phyloP scores from a whole-genome alignment of 2,329 filamentous ascomycete species.

The Fusarium drepaniforme region DNA sequence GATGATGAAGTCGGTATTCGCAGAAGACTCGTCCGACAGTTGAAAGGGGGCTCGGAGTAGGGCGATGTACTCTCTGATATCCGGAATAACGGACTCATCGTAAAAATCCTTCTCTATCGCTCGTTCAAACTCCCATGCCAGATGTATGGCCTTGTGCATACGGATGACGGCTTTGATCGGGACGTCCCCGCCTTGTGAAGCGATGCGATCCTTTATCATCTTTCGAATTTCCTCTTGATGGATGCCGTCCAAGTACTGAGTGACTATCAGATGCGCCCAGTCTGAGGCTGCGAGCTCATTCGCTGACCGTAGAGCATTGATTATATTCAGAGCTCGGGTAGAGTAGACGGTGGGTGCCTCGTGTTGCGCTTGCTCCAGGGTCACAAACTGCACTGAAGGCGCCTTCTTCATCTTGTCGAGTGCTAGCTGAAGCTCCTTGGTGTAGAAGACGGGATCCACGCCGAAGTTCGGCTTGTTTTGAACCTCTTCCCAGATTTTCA shows the following conservation, averaged over 20 bases:
- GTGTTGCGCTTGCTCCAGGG: conserved; percentile 65
- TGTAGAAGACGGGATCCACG: conserved; percentile 62
- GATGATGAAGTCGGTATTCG: conserved; percentile 47
- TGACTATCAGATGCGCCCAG: conserved; percentile 44
- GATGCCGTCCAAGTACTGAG: conserved; percentile 67
- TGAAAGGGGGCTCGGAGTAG: conserved; percentile 58
- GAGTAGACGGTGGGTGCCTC: conserved; percentile 66
- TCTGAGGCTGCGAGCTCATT: conserved; percentile 8
- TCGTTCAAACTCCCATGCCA: conserved; percentile 67
- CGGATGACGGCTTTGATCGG: conserved; percentile 58
- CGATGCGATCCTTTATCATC: conserved; percentile 47
- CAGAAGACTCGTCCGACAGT: neutral
- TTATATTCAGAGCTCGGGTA: conserved; percentile 51
- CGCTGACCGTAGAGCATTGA: conserved; percentile 28
- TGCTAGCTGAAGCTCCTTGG: conserved; percentile 63
- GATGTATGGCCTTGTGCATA: conserved; percentile 67
- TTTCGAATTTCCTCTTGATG: conserved; percentile 58
- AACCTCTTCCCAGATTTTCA: conserved; percentile 61
- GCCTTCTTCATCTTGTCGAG: conserved; percentile 64
- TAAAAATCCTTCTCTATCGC: conserved; percentile 64
- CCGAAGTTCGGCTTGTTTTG: conserved; percentile 56
- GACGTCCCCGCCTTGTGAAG: conserved; percentile 23
- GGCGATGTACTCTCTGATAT: conserved; percentile 62
- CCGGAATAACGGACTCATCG: conserved; percentile 47
- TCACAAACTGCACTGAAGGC: conserved; percentile 64